Base-by-base conservation (phyloP, 768 basidiomycete genomes). In the Rossbeevera mucosa region DNA sequence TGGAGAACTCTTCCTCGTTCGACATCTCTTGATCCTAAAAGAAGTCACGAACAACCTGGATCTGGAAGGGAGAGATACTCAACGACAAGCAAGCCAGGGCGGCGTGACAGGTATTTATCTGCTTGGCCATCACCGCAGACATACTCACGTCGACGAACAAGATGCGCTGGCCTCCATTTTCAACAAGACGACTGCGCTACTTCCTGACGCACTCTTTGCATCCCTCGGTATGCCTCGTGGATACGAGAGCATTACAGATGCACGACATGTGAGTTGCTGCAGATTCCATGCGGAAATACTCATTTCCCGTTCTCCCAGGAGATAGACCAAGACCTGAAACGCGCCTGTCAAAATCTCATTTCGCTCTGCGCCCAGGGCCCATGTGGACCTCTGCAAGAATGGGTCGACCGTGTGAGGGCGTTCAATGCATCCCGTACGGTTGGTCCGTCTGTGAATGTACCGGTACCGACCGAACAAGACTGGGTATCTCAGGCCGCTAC, bases 11-110 rank as follows among this genome's bases (percentile, higher is more conserved):
- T 98, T 99, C 76, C 80, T 95, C 36, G 84, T 94, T 22, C 80
- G 94, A 40, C 94, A 99, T 70, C 68, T 97, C 20, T 71, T 98
- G 47, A 86, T 97, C 28, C 67, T 98, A 54, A 98, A 96, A 67
- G 96, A 99, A 71, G 83, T 96, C 57, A 78, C 87, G 7, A 77
- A 83, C 38, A 87, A 84, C 59, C 72, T 92, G 30, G 91, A 89
- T 53, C 69, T 90, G 25, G 79, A 71, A 11, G 74, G 75, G 45
- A 73, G 72, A 52, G 78, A 79, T 28, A 64, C 70, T 12, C 80
- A 75, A 59, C 71, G 57, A 21, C 71, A 64, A 46, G 62, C 68
- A 40, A 75, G 78, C 28, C 71, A 75, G 52, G 74, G 75, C 36
- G 80, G 82, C 28, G 76, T 89, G 25, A 81, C 82, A 47, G 86